A percentile compares a stretch with the other conserved stretches of the same genome.
Conservation (phyloP, 768 basidiomycete genomes). For the Agrocybe pediades region DNA sequence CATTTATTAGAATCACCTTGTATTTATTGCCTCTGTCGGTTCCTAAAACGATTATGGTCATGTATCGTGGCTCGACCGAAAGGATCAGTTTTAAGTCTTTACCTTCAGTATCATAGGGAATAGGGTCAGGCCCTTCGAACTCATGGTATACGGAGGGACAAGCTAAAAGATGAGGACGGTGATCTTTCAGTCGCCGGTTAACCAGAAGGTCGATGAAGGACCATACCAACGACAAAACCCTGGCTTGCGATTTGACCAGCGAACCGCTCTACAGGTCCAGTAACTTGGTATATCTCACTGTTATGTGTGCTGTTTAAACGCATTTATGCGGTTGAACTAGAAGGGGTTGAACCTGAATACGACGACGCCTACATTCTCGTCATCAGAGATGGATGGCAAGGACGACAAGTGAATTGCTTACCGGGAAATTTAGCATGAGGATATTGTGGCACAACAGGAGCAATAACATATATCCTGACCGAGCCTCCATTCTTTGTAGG, state of each 20-base stretch:
- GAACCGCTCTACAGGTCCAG: conserved; percentile 95
- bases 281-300: conserved; percentile 95
- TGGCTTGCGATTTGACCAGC: conserved; percentile 87
- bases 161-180: conserved; percentile 40
- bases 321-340: not conserved
- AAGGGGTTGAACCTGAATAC: conserved; percentile 60
- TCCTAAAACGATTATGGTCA: conserved; percentile 11
- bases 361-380: conserved; percentile 61
- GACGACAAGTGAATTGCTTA: conserved; percentile 21
- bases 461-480: conserved; percentile 81
- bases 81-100: not conserved
- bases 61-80: not conserved
- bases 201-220: conserved; percentile 5
- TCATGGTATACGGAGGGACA: conserved; percentile 91
- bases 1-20: conserved; percentile 54
- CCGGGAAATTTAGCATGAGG: conserved; percentile 93
- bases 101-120: conserved; percentile 90
- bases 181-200: not conserved
- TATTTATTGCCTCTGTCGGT: conserved; percentile 83
- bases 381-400: not conserved
- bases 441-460: conserved; percentile 78
- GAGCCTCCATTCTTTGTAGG: conserved; percentile 64
- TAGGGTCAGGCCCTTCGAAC: conserved; percentile 85
- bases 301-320: not conserved
- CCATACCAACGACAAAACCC: conserved; percentile 80